A percentile compares a stretch with the other conserved stretches of the same genome.
These are phyloP conservation scores for Coccomyxa sp. DNA, from an alignment of 139 green algal species.

Conservation along the genomic window DNA sequence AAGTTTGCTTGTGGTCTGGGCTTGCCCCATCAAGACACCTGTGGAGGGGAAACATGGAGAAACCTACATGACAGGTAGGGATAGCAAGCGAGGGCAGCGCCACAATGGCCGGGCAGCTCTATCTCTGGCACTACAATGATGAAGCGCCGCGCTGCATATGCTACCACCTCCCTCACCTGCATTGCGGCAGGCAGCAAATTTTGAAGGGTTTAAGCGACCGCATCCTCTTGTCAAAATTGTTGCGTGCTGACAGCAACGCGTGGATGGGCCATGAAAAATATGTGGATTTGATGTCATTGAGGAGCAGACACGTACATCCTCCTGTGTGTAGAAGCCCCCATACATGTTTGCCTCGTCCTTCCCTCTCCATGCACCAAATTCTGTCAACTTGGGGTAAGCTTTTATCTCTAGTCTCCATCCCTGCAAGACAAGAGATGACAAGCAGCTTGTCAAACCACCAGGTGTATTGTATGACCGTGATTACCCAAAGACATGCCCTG, in stretches of 20 bases:
- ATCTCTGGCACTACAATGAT: constrained; percentile 62
- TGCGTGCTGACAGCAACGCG: background rate
- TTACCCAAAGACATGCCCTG: background rate
- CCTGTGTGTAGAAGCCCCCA: constrained; percentile 57
- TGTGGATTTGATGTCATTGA: background rate
- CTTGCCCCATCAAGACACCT: background rate
- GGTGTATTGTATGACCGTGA: background rate
- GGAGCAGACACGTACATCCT: constrained; percentile 22
- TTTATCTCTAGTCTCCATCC: constrained; percentile 63
- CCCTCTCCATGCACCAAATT: constrained; percentile 44
- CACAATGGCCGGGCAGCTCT: constrained; percentile 63
- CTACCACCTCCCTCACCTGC: constrained; percentile 44
- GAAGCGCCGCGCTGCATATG: constrained; percentile 45
- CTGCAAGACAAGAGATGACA: constrained; percentile 8
- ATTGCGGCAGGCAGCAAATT: background rate
- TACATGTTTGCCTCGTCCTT: constrained; percentile 5
- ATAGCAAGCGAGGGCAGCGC: constrained; percentile 57
- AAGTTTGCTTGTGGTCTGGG: background rate
- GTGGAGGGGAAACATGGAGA: background rate
- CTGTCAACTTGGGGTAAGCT: constrained; percentile 39
- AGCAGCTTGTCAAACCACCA: background rate
- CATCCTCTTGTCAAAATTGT: background rate
- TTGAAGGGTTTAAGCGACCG: background rate
- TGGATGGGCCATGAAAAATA: background rate
- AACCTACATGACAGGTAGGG: constrained; percentile 32